Conservation (phyloP, 306 rosid genomes). For the Herpetospermum pedunculosum region DNA sequence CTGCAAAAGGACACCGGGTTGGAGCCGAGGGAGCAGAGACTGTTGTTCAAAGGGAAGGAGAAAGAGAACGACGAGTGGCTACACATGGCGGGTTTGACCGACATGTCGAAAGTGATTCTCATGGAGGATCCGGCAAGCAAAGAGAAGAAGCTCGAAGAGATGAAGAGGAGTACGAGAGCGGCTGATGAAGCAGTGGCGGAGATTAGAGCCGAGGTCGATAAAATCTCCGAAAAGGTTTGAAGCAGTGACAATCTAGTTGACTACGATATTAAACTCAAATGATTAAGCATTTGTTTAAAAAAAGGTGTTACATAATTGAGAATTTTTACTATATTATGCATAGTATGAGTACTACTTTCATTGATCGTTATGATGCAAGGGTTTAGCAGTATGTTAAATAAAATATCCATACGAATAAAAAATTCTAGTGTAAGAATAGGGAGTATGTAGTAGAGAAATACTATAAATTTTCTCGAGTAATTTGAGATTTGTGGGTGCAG, state of each 20-base stretch:
- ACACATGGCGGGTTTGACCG: slow-evolving; percentile 56
- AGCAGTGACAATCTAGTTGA: too few relatives aligned
- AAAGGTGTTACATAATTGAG: too few relatives aligned
- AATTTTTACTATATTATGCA: too few relatives aligned
- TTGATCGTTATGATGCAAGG: too few relatives aligned
- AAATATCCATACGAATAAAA: too few relatives aligned
- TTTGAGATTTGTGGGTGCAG: slow-evolving; percentile 9
- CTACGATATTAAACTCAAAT: too few relatives aligned
- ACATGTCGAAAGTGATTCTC: slow-evolving; percentile 48
- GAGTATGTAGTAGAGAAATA: too few relatives aligned
- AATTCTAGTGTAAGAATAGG: too few relatives aligned
- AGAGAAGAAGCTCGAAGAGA: slow-evolving; percentile 49
- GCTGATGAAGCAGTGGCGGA: slow-evolving; percentile 29
- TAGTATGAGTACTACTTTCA: too few relatives aligned
- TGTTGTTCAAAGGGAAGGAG: slow-evolving; percentile 55
- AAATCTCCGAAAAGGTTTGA: slow-evolving; percentile 57
- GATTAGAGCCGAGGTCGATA: slow-evolving; percentile 42
- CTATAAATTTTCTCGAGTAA: too few relatives aligned
- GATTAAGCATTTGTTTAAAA: too few relatives aligned
- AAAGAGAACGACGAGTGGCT: slow-evolving; percentile 54
- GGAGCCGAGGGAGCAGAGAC: slow-evolving; percentile 54
- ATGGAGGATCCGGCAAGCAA: slow-evolving; percentile 66
- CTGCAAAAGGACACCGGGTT: slow-evolving; percentile 39
- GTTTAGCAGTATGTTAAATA: too few relatives aligned
- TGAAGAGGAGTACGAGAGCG: slow-evolving; percentile 25